Evolutionary conservation across 306 rosid species (phyloP).

Genomic region (Gillenia trifoliata): DNA sequence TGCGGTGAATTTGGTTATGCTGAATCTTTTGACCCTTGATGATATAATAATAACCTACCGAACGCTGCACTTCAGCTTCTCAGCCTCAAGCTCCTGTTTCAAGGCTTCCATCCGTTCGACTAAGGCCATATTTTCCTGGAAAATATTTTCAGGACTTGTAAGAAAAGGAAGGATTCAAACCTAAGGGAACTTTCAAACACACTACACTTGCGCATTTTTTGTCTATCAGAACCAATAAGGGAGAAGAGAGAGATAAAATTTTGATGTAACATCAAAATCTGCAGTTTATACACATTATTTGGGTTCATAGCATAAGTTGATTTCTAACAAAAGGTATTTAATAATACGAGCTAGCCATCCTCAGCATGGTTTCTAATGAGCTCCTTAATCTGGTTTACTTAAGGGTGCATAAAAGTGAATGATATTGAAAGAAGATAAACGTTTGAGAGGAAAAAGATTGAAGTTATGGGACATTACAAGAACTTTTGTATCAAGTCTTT

Average conservation of each 20-base stretch:
- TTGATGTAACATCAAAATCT: neutral
- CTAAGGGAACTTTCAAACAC: neutral
- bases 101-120: constrained; percentile 47
- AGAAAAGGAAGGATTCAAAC: constrained; percentile 10
- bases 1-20: neutral
- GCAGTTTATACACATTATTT: neutral
- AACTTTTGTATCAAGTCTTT: neutral
- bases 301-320: neutral
- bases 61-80: constrained; percentile 44
- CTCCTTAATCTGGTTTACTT: neutral
- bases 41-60: constrained; percentile 11
- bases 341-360: neutral
- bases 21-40: neutral
- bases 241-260: neutral
- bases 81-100: constrained; percentile 49
- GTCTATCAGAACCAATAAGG: neutral
- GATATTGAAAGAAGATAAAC: neutral
- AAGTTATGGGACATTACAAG: neutral
- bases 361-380: neutral
- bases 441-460: neutral
- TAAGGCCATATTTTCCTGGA: constrained; percentile 53
- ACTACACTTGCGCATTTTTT: neutral
- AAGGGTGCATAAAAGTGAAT: neutral
- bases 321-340: neutral
- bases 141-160: constrained; percentile 14